Evolutionary conservation across 352 stramenopile genomes (phyloP), one percentile per base, ranked within the genome.

Genomic region (Globisporangium solare): DNA sequence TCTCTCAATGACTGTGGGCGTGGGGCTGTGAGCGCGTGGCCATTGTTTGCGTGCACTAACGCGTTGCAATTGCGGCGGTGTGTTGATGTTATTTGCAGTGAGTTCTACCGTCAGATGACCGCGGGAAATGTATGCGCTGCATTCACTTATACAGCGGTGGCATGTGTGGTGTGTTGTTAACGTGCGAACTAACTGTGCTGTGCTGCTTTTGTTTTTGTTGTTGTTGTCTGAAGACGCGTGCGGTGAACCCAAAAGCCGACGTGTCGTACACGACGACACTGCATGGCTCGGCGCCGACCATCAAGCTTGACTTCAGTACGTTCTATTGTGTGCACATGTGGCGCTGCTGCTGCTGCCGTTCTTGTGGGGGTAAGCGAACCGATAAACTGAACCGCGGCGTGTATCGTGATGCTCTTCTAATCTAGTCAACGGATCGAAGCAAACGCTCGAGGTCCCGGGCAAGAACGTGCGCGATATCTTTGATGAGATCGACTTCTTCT

Each of bases 381-480:
- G 24, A 27, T 27, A 27, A 27, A 27, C 24, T 27, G 24, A 27
- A 27, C 24, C 5, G 24, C 5, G 24, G 5, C 24, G 2, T 27
- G 2, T 27, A 27, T 27, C 37, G 14, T 42, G 10, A 42, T 17
- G 10, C 37, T 42, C 14, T 1, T 49, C 58, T 27, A 12, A 56
- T 20, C 4, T 53, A 94, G 84, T 94, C 61, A 87, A 92, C 64
- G 81, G 83, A 56, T 83, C 66, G 41, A 88, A 90, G 67, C 67
- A 92, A 52, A 61, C 66, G 47, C 67, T 92, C 41, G 75, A 88
- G 48, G 82, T 91, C 14, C 73, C 79, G 18, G 61, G 63, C 71
- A 88, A 88, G 67, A 84, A 87, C 45, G 79, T 94, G 45, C 73
- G 77, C 60, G 84, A 89, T 35, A 94, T 94, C 64, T 91, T 92